phyloP scores from a whole-genome alignment of 768 basidiomycete genomes.

The Serpula lacrymans region DNA sequence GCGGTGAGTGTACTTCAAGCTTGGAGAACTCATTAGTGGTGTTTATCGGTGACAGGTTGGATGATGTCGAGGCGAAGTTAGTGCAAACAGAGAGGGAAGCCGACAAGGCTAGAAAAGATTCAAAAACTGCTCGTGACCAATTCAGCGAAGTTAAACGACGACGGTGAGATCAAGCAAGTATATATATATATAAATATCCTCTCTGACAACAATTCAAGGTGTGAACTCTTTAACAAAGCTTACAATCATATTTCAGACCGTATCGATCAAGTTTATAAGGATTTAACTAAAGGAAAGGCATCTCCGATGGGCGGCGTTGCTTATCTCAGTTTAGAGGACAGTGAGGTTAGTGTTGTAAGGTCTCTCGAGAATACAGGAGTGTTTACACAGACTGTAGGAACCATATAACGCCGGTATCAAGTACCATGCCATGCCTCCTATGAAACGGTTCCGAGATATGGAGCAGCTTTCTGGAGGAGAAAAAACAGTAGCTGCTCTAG shows the following conservation, averaged over 20 bases:
- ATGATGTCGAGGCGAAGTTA: slow-evolving; percentile 81
- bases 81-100: slow-evolving; percentile 90
- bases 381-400: slow-evolving; percentile 60
- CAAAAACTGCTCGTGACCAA: slow-evolving; percentile 84
- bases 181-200: not conserved
- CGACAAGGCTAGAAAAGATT: slow-evolving; percentile 86
- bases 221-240: slow-evolving; percentile 91
- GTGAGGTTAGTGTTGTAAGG: slow-evolving; percentile 61
- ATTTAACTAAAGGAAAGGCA: slow-evolving; percentile 92
- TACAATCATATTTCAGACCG: slow-evolving; percentile 94
- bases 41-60: slow-evolving; percentile 49
- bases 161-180: no score
- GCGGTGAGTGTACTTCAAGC: slow-evolving; percentile 43
- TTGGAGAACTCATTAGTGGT: not conserved
- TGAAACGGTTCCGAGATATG: slow-evolving; percentile 99
- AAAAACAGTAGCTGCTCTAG: slow-evolving; percentile 97
- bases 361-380: slow-evolving; percentile 9
- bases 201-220: slow-evolving; percentile 34
- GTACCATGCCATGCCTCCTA: slow-evolving; percentile 99
- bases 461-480: slow-evolving; percentile 98
- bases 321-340: slow-evolving; percentile 94
- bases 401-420: slow-evolving; percentile 89
- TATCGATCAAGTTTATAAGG: slow-evolving; percentile 96
- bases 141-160: slow-evolving; percentile 85
- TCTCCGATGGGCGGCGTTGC: slow-evolving; percentile 95